Percentiles rank a stretch among this genome's conserved stretches.
Conservation (phyloP, 176 grass and related monocot species). For the Microstegium vimineum region DNA sequence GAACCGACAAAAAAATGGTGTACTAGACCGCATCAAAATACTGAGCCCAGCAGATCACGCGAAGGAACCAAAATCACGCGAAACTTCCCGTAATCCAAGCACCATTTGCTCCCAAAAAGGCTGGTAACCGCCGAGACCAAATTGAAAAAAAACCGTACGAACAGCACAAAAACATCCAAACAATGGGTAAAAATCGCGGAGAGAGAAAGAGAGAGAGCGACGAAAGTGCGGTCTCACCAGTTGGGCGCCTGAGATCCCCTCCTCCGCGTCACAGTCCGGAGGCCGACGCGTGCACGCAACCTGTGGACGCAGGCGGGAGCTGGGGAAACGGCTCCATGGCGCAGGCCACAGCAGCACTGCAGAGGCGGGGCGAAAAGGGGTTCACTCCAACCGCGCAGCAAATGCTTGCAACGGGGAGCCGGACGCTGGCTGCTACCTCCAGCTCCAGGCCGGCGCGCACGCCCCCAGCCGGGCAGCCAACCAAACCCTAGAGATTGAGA, state of each 20-base stretch:
- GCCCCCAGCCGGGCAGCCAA: background rate
- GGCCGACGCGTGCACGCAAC: background rate
- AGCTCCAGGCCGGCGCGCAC: background rate
- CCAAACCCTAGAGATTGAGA: constrained; percentile 27
- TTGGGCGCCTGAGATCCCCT: constrained; percentile 29
- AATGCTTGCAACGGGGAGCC: constrained; percentile 15
- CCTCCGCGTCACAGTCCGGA: background rate
- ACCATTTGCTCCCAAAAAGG: background rate
- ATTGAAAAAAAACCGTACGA: background rate
- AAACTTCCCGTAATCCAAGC: background rate
- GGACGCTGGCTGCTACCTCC: background rate
- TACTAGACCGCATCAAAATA: constrained; percentile 18
- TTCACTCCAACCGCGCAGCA: background rate
- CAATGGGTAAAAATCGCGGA: background rate
- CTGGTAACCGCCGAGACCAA: background rate
- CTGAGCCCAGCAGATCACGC: constrained; percentile 22
- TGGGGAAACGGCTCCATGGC: background rate
- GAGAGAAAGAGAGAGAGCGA: background rate
- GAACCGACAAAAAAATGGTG: constrained; percentile 42
- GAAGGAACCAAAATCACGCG: background rate
- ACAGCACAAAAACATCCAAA: background rate
- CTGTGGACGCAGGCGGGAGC: background rate
- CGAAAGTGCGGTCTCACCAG: constrained; percentile 23
- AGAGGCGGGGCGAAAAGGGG: constrained; percentile 2
- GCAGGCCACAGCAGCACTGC: background rate